Base-by-base conservation (phyloP, 1,139 yeast genomes). In the Trichomonascaceae sp. region DNA sequence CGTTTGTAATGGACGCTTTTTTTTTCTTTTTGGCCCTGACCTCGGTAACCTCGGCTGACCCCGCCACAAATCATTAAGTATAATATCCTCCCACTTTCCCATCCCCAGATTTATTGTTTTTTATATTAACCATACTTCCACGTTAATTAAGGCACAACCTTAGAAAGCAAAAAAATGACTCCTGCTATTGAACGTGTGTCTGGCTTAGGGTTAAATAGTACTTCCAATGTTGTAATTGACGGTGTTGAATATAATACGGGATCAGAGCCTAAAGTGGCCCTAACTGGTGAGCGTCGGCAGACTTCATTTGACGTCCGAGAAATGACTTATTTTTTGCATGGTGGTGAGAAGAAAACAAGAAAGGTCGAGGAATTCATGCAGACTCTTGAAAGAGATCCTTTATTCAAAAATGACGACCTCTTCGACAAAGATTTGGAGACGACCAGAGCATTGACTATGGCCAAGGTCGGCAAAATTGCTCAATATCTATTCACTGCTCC, bases 351-450 rank as follows among this genome's bases (percentile, higher is more conserved):
- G 50, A 72, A 71, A 58, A 76, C 84, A 17, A 70, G 65, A 48
- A 63, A 72, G 57, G 69, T 78, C 55, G 79, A 80, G 61, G 72
- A 73, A 55, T 67, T 82, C 56, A 74, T 76, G 70, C 71, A 66
- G 55, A 70, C 72, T 52, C 69, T 79, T 59, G 84, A 80, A 68
- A 68, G 81, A 41, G 85, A 82, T 65, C 85, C 87, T 0, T 69
- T 78, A 15, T 76, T 81, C 57, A 74, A 78, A 54, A 73, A 77
- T 45, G 74, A 74, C 53, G 71, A 73, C 56, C 78, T 74, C 64
- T 83, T 82, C 64, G 87, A 83, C 59, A 65, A 76, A 57, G 72
- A 78, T 47, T 80, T 79, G 64, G 71, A 67, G 27, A 70, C 76
- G 60, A 73, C 76, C 58, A 76, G 88, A 57, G 80, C 77, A 64